Evolutionary conservation across 192 early-diverging fungal genomes (phyloP).

Genomic region (Diversispora eburnea): DNA sequence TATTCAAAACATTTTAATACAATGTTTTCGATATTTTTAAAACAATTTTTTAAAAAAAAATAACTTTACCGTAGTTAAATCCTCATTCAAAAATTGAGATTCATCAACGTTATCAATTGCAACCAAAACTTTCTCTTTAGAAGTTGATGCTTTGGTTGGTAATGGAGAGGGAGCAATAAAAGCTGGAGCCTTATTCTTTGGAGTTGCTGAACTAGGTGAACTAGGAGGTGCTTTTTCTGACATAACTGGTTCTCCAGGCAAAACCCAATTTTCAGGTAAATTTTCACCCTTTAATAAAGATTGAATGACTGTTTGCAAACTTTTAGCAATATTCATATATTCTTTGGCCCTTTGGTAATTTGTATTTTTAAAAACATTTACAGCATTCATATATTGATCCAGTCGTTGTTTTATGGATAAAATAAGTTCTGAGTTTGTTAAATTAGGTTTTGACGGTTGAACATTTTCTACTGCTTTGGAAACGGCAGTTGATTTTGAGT

Average conservation of each 20-base stretch:
- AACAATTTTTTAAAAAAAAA: neutral
- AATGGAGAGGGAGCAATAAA: constrained; percentile 18
- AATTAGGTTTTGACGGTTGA: neutral
- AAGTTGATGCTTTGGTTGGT: constrained; percentile 21
- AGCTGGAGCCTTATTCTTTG: constrained; percentile 14
- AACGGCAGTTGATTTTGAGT: constrained; percentile 28
- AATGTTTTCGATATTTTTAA: neutral
- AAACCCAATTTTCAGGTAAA: neutral
- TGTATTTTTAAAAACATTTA: constrained; percentile 50
- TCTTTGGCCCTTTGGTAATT: constrained; percentile 48
- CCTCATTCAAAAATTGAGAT: neutral
- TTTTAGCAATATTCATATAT: constrained; percentile 46
- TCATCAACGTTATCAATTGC: constrained; percentile 28
- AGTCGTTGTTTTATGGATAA: constrained; percentile 33
- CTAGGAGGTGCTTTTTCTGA: neutral
- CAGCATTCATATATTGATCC: constrained; percentile 60
- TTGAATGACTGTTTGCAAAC: constrained; percentile 40
- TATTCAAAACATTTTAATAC: neutral
- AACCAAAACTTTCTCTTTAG: constrained; percentile 33
- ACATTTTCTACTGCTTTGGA: constrained; percentile 13
- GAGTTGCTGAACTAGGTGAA: neutral
- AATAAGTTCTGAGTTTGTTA: constrained; percentile 24
- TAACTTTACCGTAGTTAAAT: constrained; percentile 1
- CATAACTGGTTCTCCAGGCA: constrained; percentile 15
- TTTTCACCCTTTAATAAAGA: constrained; percentile 16